Percentiles rank a stretch among this genome's conserved stretches.
Conservation (phyloP, 768 basidiomycete species). For the Termitomyces eurrhizus region DNA sequence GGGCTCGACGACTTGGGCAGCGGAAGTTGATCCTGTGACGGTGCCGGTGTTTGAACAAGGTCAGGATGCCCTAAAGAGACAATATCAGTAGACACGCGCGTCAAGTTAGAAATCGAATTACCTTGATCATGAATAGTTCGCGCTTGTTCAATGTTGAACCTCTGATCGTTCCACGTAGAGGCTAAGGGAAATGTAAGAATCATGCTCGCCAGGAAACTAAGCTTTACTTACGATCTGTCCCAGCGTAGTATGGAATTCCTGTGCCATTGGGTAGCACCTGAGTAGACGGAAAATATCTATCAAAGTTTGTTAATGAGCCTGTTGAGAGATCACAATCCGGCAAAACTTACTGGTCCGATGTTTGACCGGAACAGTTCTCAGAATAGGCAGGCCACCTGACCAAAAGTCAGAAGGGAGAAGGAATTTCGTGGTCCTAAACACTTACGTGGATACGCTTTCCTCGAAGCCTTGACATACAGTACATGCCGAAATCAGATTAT, state of each 20-base stretch:
- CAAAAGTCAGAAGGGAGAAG: not conserved
- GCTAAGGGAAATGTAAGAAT: conserved; percentile 28
- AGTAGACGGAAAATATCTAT: conserved; percentile 38
- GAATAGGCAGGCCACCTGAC: conserved; percentile 11
- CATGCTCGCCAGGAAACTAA: conserved; percentile 5
- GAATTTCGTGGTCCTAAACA: not conserved
- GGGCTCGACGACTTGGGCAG: conserved; percentile 18
- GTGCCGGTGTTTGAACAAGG: conserved; percentile 8
- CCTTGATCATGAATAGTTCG: conserved; percentile 24
- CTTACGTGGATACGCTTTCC: conserved; percentile 27
- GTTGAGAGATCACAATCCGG: not conserved
- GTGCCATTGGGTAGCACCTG: conserved; percentile 25
- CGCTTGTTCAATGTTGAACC: conserved; percentile 27
- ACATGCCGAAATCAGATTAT: conserved; percentile 53
- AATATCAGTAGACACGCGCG: not conserved
- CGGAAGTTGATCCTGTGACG: not conserved
- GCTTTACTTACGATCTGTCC: conserved; percentile 36
- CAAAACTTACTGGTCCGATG: conserved; percentile 9
- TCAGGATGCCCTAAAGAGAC: conserved; percentile 26
- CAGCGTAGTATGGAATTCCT: conserved; percentile 49
- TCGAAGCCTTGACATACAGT: conserved; percentile 41
- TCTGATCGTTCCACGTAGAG: conserved; percentile 24
- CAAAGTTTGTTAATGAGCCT: not conserved
- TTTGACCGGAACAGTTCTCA: conserved; percentile 6
- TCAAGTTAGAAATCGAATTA: conserved; percentile 9